Conservation (phyloP, 148 eudicot species). For the Camellia japonica region DNA sequence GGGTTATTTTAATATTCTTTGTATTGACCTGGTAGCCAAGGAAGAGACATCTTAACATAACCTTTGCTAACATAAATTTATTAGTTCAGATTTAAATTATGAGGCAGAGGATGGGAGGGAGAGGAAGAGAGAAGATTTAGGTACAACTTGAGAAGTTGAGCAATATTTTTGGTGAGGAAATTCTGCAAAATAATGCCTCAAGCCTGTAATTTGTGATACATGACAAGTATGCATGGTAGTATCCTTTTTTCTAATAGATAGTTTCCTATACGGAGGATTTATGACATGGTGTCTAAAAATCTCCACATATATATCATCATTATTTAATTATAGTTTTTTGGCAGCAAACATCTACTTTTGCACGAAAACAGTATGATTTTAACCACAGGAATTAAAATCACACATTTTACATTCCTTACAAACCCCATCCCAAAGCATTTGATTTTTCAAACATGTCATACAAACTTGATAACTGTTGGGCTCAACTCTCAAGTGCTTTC, state of each 20-base stretch:
- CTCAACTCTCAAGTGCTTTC: neutral
- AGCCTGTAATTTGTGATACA: neutral
- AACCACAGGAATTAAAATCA: neutral
- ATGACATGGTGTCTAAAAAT: neutral
- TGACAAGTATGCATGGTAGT: neutral
- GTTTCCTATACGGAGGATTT: neutral
- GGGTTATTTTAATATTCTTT: slow-evolving; percentile 80
- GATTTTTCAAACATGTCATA: neutral
- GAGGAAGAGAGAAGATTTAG: neutral
- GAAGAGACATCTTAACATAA: slow-evolving; percentile 15
- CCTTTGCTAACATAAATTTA: slow-evolving; percentile 1
- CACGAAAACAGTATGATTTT: neutral
- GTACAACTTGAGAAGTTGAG: neutral
- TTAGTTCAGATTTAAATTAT: neutral
- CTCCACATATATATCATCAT: too few species aligned
- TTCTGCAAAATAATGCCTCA: neutral
- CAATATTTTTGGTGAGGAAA: neutral
- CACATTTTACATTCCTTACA: neutral
- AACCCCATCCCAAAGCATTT: neutral
- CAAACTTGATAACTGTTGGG: neutral
- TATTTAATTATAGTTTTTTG: neutral
- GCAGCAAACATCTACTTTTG: neutral
- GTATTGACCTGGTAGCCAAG: slow-evolving; percentile 65
- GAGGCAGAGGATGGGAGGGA: neutral
- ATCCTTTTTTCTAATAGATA: neutral